Conservation (phyloP, 75 land plant species). For the Sequoiadendron giganteum region DNA sequence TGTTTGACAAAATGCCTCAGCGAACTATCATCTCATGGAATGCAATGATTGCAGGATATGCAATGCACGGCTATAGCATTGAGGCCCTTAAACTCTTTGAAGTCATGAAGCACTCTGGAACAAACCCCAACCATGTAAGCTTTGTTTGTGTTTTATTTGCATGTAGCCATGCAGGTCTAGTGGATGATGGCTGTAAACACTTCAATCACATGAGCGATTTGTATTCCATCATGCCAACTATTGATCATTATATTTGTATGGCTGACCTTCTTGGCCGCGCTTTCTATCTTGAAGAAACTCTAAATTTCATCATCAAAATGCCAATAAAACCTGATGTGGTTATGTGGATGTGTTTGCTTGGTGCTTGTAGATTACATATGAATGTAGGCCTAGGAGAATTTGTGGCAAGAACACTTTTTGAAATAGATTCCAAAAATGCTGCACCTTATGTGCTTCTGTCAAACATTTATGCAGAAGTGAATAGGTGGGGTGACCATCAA, state of each 20-base stretch:
- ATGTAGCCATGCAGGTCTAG: no score
- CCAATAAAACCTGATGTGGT: no score
- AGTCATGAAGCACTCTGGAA: slow-evolving; percentile 50
- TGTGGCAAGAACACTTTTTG: background rate
- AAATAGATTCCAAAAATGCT: background rate
- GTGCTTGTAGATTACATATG: slow-evolving; percentile 56
- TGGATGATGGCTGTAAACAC: no score
- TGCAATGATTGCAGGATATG: slow-evolving; percentile 7
- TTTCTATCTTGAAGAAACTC: no score
- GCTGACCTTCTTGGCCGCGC: no score
- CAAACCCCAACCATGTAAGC: slow-evolving; percentile 59
- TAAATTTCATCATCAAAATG: no score
- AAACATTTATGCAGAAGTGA: background rate
- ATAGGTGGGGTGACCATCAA: background rate
- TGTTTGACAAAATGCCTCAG: slow-evolving; percentile 24
- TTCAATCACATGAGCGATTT: no score
- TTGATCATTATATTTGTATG: no score
- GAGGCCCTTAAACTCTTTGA: slow-evolving; percentile 64
- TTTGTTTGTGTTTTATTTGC: background rate
- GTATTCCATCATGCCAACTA: no score
- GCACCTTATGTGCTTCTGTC: background rate
- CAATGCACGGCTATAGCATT: slow-evolving; percentile 30
- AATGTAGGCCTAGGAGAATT: slow-evolving; percentile 32
- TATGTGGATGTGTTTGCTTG: no score
- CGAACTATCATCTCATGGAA: slow-evolving; percentile 51